phyloP scores from a whole-genome alignment of 2,329 filamentous ascomycete species.

The Trichoderma sp. region DNA sequence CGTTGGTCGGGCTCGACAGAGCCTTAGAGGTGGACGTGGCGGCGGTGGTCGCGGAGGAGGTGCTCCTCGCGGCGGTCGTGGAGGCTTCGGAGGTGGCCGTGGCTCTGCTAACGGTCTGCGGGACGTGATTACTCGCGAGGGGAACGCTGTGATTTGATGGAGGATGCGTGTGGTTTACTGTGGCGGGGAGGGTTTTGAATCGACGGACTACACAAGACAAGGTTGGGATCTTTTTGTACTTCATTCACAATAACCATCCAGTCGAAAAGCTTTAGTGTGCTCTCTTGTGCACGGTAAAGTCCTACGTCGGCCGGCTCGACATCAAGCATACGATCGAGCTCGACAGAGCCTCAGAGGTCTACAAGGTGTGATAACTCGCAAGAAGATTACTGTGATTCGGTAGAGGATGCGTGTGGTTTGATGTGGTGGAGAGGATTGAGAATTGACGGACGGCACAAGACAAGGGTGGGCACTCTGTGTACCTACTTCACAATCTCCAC shows the following conservation, averaged over 20 bases:
- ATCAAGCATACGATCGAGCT: not conserved
- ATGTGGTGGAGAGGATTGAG: not conserved
- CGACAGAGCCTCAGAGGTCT: not conserved
- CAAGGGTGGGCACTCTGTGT: not conserved
- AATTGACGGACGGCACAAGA: not conserved
- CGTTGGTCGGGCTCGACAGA: not conserved
- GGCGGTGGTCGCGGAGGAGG: conserved; percentile 36
- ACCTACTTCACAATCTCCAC: not conserved
- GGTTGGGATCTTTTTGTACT: too few species aligned
- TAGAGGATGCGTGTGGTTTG: not conserved
- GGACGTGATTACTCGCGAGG: too few species aligned
- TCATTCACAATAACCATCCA: too few species aligned
- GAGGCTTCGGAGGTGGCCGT: conserved; percentile 26
- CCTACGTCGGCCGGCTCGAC: not conserved
- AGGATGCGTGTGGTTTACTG: too few species aligned
- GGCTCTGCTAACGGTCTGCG: conserved; percentile 33
- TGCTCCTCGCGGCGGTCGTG: conserved; percentile 29
- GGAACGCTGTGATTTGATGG: too few species aligned
- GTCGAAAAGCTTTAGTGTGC: too few species aligned
- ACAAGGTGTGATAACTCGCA: not conserved
- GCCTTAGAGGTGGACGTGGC: conserved; percentile 28
- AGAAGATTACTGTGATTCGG: not conserved
- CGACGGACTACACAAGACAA: too few species aligned
- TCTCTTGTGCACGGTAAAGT: not conserved
- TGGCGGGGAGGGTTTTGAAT: too few species aligned